Base-by-base conservation (phyloP, 1,139 yeast species). In the Taiozyma onychis region DNA sequence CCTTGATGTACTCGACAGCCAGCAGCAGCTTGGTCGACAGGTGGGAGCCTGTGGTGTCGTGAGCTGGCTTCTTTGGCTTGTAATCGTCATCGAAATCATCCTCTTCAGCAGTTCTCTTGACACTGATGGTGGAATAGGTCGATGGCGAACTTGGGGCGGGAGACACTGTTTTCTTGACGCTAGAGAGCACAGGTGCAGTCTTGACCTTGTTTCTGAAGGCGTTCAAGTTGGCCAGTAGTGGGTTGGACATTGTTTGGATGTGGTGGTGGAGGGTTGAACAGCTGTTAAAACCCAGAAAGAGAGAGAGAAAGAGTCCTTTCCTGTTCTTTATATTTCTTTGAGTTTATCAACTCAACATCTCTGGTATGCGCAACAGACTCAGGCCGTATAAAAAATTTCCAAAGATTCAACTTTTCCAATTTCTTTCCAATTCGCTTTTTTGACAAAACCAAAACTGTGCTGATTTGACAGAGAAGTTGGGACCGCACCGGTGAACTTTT, bases 1-100 rank as follows among this genome's bases (percentile, higher is more conserved):
- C 81, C 60, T 83, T 85, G 54, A 93, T 83, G 64, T 83, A 88
- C 64, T 91, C 98, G 18, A 93, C 95, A 1, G 98, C 97, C 63
- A 88, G 79, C 55, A 86, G 83, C 52, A 89, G 72, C 66, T 87
- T 89, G 0, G 97, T 88, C 10, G 91, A 84, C 54, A 85, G 77
- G 65, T 87, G 95, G 13, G 86, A 76, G 16, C 81, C 82, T 5
- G 73, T 62, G 11, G 68, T 64, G 7, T 67, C 63, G 2, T 66
- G 58, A 2, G 69, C 67, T 1, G 72, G 70, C 51, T 66, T 67
- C 48, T 67, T 69, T 47, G 61, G 58, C 44, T 61, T 63, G 44
- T 58, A 49, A n/a, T 55, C 62, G 22, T 55, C 59, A 26, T 60
- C 60, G 9, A 60, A 59, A 39, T 60, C 64, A 45, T 61, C 59